phyloP scores from a whole-genome alignment of 805 yeast genomes.

The Zygotorulaspora danielsina region DNA sequence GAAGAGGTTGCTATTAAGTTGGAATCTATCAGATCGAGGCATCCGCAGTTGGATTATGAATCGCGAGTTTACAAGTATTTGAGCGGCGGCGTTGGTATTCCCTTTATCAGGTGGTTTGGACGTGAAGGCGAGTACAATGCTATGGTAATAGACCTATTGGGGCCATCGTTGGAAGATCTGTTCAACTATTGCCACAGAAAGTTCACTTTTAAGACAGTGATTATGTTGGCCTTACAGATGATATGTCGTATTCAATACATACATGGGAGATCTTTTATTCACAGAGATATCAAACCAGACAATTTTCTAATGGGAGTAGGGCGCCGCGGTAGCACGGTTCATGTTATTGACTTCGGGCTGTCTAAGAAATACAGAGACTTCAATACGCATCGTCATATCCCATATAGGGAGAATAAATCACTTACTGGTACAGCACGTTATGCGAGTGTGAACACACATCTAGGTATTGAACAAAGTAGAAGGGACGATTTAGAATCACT shows the following conservation, averaged over 20 bases:
- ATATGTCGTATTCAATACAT: conserved; percentile 91
- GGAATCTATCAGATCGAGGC: conserved; percentile 85
- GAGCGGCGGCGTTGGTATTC: conserved; percentile 96
- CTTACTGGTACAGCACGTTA: conserved; percentile 97
- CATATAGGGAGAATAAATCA: conserved; percentile 93
- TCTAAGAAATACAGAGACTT: conserved; percentile 95
- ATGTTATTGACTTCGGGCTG: conserved; percentile 89
- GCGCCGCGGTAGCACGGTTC: conserved; percentile 89
- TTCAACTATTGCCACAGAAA: conserved; percentile 94
- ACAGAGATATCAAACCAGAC: conserved; percentile 82
- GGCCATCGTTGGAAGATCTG: conserved; percentile 91
- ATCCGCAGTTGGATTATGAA: conserved; percentile 95
- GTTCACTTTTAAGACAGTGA: conserved; percentile 88
- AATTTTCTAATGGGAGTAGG: conserved; percentile 86
- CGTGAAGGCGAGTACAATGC: conserved; percentile 95
- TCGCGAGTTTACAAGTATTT: conserved; percentile 92
- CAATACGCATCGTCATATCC: conserved; percentile 88
- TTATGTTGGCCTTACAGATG: conserved; percentile 89
- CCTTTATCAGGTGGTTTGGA: conserved; percentile 95
- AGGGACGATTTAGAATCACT: conserved; percentile 94
- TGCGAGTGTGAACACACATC: conserved; percentile 90
- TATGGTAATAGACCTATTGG: conserved; percentile 91
- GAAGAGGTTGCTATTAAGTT: conserved; percentile 97
- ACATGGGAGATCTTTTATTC: conserved; percentile 90
- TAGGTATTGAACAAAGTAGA: conserved; percentile 95